phyloP scores from a whole-genome alignment of 177 flowering plant genomes.

The Vitis hybrid region DNA sequence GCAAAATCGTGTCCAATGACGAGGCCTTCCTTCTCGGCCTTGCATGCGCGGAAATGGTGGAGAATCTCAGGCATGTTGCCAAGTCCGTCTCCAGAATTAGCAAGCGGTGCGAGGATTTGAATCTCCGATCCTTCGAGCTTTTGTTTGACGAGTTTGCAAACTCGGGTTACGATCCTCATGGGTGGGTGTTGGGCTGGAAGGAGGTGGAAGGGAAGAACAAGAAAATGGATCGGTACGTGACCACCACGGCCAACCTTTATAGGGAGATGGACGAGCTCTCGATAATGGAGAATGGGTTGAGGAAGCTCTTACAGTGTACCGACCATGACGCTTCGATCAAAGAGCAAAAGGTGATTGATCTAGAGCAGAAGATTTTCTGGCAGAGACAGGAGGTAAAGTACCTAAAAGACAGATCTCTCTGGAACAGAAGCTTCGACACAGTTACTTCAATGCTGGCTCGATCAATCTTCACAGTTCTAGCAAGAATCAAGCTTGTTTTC shows the following conservation, averaged over 20 bases:
- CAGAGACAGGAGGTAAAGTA: slow-evolving; percentile 68
- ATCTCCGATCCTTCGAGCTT: slow-evolving; percentile 42
- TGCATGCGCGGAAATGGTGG: slow-evolving; percentile 75
- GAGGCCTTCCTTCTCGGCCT: slow-evolving; percentile 71
- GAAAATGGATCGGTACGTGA: slow-evolving; percentile 58
- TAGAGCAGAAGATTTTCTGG: slow-evolving; percentile 66
- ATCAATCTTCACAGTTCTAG: slow-evolving; percentile 59
- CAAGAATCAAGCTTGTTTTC: slow-evolving; percentile 70
- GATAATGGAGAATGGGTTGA: slow-evolving; percentile 43
- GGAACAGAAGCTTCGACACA: slow-evolving; percentile 67
- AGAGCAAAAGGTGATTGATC: slow-evolving; percentile 48
- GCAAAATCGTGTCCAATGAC: slow-evolving; percentile 79
- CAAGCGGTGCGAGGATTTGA: slow-evolving; percentile 37
- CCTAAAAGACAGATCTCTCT: slow-evolving; percentile 63
- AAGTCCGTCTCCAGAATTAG: slow-evolving; percentile 44
- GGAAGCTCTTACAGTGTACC: slow-evolving; percentile 26
- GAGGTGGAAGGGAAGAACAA: slow-evolving; percentile 57
- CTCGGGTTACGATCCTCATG: slow-evolving; percentile 48
- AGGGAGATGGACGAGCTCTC: slow-evolving; percentile 66
- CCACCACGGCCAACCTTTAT: slow-evolving; percentile 46
- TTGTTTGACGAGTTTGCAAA: slow-evolving; percentile 55
- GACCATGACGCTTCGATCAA: slow-evolving; percentile 26
- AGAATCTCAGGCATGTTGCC: slow-evolving; percentile 45
- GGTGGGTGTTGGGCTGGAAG: slow-evolving; percentile 51
- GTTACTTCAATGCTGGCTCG: slow-evolving; percentile 46